Evolutionary conservation across 768 basidiomycete species (phyloP).

Genomic region (Hemileccinum rubropunctum): DNA sequence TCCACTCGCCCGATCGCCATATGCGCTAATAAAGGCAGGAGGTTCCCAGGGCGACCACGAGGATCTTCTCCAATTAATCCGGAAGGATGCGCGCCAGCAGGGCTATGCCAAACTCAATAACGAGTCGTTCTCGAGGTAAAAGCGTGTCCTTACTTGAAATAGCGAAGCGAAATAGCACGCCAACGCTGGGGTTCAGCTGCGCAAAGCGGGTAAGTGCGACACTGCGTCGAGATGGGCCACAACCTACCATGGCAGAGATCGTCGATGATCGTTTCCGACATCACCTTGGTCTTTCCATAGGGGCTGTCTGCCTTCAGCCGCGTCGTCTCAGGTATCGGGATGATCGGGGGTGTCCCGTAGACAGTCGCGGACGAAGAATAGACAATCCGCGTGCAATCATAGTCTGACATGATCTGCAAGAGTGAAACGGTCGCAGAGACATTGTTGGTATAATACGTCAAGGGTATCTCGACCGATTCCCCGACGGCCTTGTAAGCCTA

Average conservation of each 20-base stretch:
- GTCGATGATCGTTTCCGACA: conserved; percentile 86
- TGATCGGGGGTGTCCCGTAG: conserved; percentile 87
- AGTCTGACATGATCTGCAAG: conserved; percentile 82
- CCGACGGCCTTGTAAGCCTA: conserved; percentile 98
- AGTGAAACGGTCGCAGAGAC: conserved; percentile 86
- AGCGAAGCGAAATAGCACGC: conserved; percentile 85
- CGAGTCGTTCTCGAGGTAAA: background rate
- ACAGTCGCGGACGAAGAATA: conserved; percentile 99
- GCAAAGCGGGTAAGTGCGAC: conserved; percentile 6
- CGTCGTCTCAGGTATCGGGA: conserved; percentile 93
- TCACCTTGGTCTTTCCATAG: conserved; percentile 95
- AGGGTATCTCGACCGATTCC: conserved; percentile 89
- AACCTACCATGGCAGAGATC: conserved; percentile 77
- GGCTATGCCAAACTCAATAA: conserved; percentile 45
- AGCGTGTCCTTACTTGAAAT: conserved; percentile 86
- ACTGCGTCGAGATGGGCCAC: background rate
- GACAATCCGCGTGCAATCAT: conserved; percentile 81
- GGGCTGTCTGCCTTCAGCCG: conserved; percentile 85
- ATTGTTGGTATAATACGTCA: conserved; percentile 94
- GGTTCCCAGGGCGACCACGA: conserved; percentile 90
- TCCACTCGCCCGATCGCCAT: conserved; percentile 90
- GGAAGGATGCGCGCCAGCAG: conserved; percentile 97
- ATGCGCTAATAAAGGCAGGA: conserved; percentile 89
- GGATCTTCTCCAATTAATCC: conserved; percentile 96
- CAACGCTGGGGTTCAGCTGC: conserved; percentile 69